Conservation (phyloP, 2,329 filamentous ascomycete genomes). For the Xylariomycetidae sp. region DNA sequence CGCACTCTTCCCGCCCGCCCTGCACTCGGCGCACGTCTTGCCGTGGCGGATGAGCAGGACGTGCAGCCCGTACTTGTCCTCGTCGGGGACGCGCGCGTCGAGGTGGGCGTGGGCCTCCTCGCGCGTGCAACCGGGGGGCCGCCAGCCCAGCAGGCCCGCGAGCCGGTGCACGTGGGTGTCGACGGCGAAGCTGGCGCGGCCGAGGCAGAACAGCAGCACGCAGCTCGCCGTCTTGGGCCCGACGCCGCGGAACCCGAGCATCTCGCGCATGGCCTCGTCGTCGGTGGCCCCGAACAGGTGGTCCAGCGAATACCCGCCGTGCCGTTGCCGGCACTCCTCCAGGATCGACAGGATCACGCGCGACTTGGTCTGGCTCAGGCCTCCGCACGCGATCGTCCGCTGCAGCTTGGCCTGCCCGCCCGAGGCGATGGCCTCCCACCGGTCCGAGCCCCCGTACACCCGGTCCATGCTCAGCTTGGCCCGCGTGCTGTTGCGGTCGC, state of each 20-base stretch:
- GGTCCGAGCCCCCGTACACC: conserved; percentile 37
- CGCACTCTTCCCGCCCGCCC: conserved; percentile 35
- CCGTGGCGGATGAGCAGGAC: conserved; percentile 46
- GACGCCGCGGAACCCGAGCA: conserved; percentile 46
- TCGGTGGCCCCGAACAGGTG: conserved; percentile 39
- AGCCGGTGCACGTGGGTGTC: conserved; percentile 50
- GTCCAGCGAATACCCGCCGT: conserved; percentile 43
- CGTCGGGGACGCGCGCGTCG: conserved; percentile 41
- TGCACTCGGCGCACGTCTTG: conserved; percentile 40
- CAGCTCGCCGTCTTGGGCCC: conserved; percentile 52
- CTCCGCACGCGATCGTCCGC: conserved; percentile 66
- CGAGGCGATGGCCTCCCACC: conserved; percentile 36
- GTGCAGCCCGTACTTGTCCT: conserved; percentile 47
- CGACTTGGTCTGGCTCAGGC: conserved; percentile 68
- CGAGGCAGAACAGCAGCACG: conserved; percentile 47
- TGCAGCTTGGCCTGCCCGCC: conserved; percentile 37
- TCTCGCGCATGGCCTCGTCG: conserved; percentile 45
- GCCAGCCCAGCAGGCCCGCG: conserved; percentile 44
- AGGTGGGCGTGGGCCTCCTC: conserved; percentile 47
- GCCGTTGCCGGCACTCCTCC: conserved; percentile 50
- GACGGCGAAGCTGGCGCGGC: conserved; percentile 44
- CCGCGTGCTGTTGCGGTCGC: conserved; percentile 50
- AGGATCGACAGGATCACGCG: conserved; percentile 67
- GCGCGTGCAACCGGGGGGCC: conserved; percentile 34
- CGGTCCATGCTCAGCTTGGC: conserved; percentile 49